Evolutionary conservation across 2,329 filamentous ascomycete genomes (phyloP).

Genomic region (Fusarium circinatum): DNA sequence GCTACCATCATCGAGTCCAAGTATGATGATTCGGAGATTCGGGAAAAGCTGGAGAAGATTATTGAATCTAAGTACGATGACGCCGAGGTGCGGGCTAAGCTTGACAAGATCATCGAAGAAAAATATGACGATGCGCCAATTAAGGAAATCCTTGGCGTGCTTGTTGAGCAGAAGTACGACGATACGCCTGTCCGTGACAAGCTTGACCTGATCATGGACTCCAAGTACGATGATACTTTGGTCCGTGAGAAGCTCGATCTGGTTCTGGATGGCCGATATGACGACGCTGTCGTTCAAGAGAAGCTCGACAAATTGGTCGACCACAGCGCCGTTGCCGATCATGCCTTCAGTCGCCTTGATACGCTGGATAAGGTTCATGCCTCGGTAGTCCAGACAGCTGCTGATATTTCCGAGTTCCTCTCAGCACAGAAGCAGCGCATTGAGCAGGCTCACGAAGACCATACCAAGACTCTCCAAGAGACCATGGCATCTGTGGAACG

Average conservation of each 20-base stretch:
- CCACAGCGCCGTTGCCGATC: slow-evolving; percentile 72
- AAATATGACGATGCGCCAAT: slow-evolving; percentile 47
- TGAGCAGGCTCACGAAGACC: slow-evolving; percentile 79
- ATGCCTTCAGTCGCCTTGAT: slow-evolving; percentile 79
- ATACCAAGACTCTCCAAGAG: slow-evolving; percentile 82
- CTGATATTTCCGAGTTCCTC: slow-evolving; percentile 86
- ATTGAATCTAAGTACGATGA: slow-evolving; percentile 69
- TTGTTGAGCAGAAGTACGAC: slow-evolving; percentile 44
- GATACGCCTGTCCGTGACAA: slow-evolving; percentile 51
- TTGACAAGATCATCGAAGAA: slow-evolving; percentile 40
- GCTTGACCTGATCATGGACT: slow-evolving; percentile 52
- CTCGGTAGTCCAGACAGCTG: slow-evolving; percentile 85
- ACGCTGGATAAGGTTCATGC: slow-evolving; percentile 89
- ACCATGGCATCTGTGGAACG: slow-evolving; percentile 84
- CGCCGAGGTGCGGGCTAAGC: slow-evolving; percentile 38
- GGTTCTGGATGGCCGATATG: slow-evolving; percentile 56
- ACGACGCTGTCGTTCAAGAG: slow-evolving; percentile 54
- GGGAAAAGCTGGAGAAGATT: slow-evolving; percentile 45
- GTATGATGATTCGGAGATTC: slow-evolving; percentile 45
- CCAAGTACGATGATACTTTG: slow-evolving; percentile 48
- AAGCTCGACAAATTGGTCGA: slow-evolving; percentile 64
- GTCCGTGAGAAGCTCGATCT: slow-evolving; percentile 46
- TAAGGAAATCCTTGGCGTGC: slow-evolving; percentile 37
- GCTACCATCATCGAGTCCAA: slow-evolving; percentile 51
- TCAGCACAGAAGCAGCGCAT: slow-evolving; percentile 79